These are phyloP conservation scores for Lyophyllum semitale DNA, from an alignment of 768 basidiomycete species.

Conservation along the genomic window DNA sequence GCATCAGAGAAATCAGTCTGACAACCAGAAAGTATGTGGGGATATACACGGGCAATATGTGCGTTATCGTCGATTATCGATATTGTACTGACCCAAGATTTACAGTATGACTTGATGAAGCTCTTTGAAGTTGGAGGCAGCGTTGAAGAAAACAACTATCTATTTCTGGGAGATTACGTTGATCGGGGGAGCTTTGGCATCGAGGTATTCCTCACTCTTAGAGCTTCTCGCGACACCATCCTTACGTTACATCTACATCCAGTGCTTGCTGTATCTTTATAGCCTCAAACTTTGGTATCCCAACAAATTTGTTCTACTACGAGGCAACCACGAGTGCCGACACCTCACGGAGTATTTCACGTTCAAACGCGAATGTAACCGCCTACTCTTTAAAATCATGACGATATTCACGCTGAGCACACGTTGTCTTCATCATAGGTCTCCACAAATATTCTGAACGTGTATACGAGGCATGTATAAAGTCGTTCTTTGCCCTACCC, in stretches of 20 bases:
- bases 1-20: background rate
- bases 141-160: conserved; percentile 78
- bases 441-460: conserved; percentile 85
- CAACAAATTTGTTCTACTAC: conserved; percentile 75
- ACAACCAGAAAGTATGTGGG: conserved; percentile 73
- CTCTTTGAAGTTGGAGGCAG: conserved; percentile 93
- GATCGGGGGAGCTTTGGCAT: conserved; percentile 93
- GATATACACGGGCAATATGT: conserved; percentile 99
- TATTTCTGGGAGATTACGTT: conserved; percentile 97
- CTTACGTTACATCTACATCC: conserved; percentile 20
- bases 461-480: conserved; percentile 92
- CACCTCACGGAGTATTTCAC: conserved; percentile 98
- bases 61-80: conserved; percentile 8
- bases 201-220: conserved; percentile 36
- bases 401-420: background rate
- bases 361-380: conserved; percentile 93
- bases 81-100: background rate
- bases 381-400: too few species aligned
- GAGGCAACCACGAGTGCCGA: conserved; percentile 97
- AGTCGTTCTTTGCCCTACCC: conserved; percentile 89
- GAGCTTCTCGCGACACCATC: background rate
- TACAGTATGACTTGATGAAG: conserved; percentile 96
- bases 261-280: conserved; percentile 93
- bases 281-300: conserved; percentile 92
- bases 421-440: conserved; percentile 42